These are phyloP conservation scores for Syzygium malaccense DNA, from an alignment of 441 rosid genomes.

Conservation along the genomic window DNA sequence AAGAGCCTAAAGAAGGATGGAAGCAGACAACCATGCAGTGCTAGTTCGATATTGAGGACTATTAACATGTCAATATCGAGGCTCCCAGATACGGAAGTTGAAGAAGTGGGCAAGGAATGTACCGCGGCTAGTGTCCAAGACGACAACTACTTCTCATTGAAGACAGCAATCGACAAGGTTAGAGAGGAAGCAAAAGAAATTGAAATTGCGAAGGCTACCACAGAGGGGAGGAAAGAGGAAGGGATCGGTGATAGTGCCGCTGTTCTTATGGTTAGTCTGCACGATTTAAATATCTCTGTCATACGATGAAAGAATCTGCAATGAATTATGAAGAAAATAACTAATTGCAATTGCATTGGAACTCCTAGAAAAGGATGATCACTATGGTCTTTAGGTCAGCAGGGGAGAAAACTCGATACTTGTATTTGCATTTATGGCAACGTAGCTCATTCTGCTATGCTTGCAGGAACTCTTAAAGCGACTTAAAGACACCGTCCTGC, in stretches of 20 bases:
- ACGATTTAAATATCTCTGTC: neutral
- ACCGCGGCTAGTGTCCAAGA: slow-evolving; percentile 19
- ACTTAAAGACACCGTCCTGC: slow-evolving; percentile 17
- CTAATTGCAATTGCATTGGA: neutral
- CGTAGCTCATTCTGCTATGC: neutral
- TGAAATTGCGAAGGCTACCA: slow-evolving; percentile 61
- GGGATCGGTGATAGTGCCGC: slow-evolving; percentile 60
- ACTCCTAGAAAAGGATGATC: neutral
- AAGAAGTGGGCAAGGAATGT: slow-evolving; percentile 16
- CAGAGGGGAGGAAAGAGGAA: slow-evolving; percentile 58
- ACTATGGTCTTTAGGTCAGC: neutral
- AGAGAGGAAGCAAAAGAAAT: slow-evolving; percentile 57
- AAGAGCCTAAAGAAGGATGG: slow-evolving; percentile 44
- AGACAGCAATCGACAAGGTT: slow-evolving; percentile 47
- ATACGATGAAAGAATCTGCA: neutral
- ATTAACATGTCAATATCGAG: slow-evolving; percentile 35
- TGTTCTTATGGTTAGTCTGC: slow-evolving; percentile 57
- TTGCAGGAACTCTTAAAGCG: slow-evolving; percentile 75
- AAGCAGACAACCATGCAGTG: slow-evolving; percentile 44
- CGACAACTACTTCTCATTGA: slow-evolving; percentile 24
- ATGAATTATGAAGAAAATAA: neutral
- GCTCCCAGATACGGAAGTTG: slow-evolving; percentile 21
- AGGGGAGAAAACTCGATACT: neutral
- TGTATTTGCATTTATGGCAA: neutral
- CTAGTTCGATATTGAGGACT: slow-evolving; percentile 62